These are phyloP conservation scores for Gossypium australe DNA, from an alignment of 345 rosid genomes.

Conservation along the genomic window DNA sequence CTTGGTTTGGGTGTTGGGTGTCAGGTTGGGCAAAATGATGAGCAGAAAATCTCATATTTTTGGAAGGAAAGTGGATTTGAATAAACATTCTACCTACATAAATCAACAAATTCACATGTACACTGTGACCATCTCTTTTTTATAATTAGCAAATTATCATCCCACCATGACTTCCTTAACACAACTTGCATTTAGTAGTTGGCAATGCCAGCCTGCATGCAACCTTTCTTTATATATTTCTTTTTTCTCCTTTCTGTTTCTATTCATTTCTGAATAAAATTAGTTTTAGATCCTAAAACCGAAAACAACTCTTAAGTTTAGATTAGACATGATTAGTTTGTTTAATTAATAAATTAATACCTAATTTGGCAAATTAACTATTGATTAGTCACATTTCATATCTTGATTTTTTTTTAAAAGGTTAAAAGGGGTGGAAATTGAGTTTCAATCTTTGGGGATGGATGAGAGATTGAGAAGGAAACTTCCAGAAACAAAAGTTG, in stretches of 20 bases:
- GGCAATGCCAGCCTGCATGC: not conserved
- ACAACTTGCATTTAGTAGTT: not conserved
- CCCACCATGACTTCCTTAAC: not conserved
- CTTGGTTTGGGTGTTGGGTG: not conserved
- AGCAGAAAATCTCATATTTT: not conserved
- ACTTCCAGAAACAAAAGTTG: not conserved
- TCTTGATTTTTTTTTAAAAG: not conserved
- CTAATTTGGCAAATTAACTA: not conserved
- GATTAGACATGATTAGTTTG: not conserved
- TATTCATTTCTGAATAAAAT: too few species aligned
- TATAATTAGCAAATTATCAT: not conserved
- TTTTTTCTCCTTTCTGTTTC: not conserved
- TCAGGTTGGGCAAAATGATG: not conserved
- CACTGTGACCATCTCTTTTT: not conserved
- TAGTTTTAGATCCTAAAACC: too few species aligned
- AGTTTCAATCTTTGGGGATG: not conserved
- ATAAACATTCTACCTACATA: not conserved
- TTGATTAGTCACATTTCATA: not conserved
- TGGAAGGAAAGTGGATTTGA: not conserved
- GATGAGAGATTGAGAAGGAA: not conserved
- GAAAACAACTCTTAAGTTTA: not conserved
- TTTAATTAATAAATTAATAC: too few species aligned
- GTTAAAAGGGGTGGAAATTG: not conserved
- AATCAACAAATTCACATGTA: not conserved
- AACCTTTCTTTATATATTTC: not conserved